Percentiles rank a stretch among this genome's conserved stretches.
Conservation (phyloP, 2,329 filamentous ascomycete genomes). For the Talaromyces funiculosus region DNA sequence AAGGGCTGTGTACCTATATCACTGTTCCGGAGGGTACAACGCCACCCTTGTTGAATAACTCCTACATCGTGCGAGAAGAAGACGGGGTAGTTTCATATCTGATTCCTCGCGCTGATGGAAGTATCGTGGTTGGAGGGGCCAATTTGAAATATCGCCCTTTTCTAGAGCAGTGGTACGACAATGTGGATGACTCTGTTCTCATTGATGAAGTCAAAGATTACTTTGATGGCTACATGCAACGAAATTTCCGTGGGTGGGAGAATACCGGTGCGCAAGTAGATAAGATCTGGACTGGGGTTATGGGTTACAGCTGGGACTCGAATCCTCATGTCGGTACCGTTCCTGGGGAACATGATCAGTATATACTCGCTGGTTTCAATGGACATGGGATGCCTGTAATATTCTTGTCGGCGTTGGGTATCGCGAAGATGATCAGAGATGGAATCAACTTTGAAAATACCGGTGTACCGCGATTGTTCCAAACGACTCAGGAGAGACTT, state of each 20-base stretch:
- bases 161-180: slow-evolving; percentile 41
- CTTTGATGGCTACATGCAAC: slow-evolving; percentile 36
- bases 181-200: slow-evolving; percentile 40
- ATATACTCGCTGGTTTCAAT: slow-evolving; percentile 4
- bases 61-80: slow-evolving; percentile 58
- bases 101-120: slow-evolving; percentile 51
- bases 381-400: slow-evolving; percentile 6
- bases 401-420: not conserved
- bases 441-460: not conserved
- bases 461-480: not conserved
- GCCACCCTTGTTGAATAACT: slow-evolving; percentile 34
- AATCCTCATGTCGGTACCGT: not conserved
- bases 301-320: slow-evolving; percentile 5
- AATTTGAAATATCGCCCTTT: slow-evolving; percentile 40
- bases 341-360: not conserved
- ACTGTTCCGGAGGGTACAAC: slow-evolving; percentile 20
- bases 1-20: slow-evolving; percentile 48
- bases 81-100: slow-evolving; percentile 60
- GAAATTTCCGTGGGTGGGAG: slow-evolving; percentile 33
- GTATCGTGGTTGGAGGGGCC: slow-evolving; percentile 59
- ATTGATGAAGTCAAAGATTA: slow-evolving; percentile 42
- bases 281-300: slow-evolving; percentile 29
- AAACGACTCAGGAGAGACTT: not conserved
- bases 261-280: slow-evolving; percentile 27
- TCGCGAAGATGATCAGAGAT: slow-evolving; percentile 4